Base-by-base conservation (phyloP, 345 rosid genomes). In the Adansonia digitata region DNA sequence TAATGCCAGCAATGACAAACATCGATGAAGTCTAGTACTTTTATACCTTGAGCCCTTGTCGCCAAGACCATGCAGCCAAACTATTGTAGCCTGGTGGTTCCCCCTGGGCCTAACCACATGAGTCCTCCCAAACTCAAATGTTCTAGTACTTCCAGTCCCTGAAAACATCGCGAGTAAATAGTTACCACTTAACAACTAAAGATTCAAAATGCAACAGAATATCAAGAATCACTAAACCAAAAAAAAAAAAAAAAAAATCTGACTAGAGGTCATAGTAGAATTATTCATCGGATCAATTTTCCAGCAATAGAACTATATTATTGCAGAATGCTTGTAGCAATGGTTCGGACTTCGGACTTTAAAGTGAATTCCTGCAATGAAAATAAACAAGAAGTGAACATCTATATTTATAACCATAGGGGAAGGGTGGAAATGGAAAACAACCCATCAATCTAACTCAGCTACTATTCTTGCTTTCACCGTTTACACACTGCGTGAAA, bases 11-110 rank as follows among this genome's bases (percentile, higher is more conserved):
- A 45, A n/a, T 55, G 52, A 24, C 46, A 77, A 60, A 56, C 48
- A 67, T 29, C 10, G 61, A 5, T 15, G 24, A 55, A 75, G 76
- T 27, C n/a, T 34, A 74, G 57, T 75, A 46, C n/a, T n/a, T 79
- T 55, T 71, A 40, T 86, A 89, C 93, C 91, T 89, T 11, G 89
- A 87, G 75, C 93, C 93, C 77, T 89, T 89, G 69, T 89, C 93
- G 52, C 93, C 91, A 77, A 89, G 88, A 60, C 91, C 91, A 29
- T 89, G 93, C 75, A 89, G 77, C 93, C 93, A 89, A 83, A 89
- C 86, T 73, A 89, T 87, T 57, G 93, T 89, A 46, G 91, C 90
- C 78, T 89, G 89, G 81, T 89, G 93, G 74, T 81, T 88, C 76
- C 90, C 93, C 82, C 81, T 87, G 40, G 93, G 93, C 82, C 84